phyloP scores from a whole-genome alignment of 2,329 filamentous ascomycete species.

The Pseudogymnoascus sp. region DNA sequence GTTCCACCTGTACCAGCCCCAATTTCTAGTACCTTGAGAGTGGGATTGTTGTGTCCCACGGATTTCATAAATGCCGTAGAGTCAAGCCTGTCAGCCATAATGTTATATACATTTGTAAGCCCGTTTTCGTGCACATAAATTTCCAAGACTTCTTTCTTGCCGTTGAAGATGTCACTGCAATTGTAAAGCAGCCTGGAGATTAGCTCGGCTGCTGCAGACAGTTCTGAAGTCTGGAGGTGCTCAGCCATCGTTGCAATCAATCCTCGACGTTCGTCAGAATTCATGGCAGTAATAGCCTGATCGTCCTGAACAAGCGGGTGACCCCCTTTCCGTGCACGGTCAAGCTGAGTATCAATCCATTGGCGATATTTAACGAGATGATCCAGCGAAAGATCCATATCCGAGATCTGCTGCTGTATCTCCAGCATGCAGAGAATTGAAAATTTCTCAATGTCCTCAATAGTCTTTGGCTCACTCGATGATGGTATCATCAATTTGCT shows the following conservation, averaged over 20 bases:
- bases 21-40: constrained; percentile 27
- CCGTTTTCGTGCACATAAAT: constrained; percentile 10
- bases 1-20: constrained; percentile 24
- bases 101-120: constrained; percentile 12
- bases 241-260: constrained; percentile 9
- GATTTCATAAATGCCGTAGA: constrained; percentile 20
- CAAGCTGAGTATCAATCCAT: constrained; percentile 12
- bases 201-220: not conserved
- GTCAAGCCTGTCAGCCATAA: constrained; percentile 11
- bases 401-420: constrained; percentile 8
- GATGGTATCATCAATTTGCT: constrained; percentile 10
- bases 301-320: constrained; percentile 11
- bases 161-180: constrained; percentile 9
- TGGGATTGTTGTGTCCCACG: constrained; percentile 20
- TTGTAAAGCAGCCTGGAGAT: not conserved
- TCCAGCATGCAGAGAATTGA: constrained; percentile 16
- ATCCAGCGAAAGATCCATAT: not conserved
- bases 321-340: not conserved
- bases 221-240: not conserved
- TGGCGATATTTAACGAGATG: constrained; percentile 15
- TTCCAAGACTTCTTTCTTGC: constrained; percentile 9
- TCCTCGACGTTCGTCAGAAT: not conserved
- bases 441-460: constrained; percentile 13
- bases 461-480: constrained; percentile 5
- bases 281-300: not conserved